Conservation (phyloP, 768 basidiomycete genomes). For the Mycena sanguinolenta region DNA sequence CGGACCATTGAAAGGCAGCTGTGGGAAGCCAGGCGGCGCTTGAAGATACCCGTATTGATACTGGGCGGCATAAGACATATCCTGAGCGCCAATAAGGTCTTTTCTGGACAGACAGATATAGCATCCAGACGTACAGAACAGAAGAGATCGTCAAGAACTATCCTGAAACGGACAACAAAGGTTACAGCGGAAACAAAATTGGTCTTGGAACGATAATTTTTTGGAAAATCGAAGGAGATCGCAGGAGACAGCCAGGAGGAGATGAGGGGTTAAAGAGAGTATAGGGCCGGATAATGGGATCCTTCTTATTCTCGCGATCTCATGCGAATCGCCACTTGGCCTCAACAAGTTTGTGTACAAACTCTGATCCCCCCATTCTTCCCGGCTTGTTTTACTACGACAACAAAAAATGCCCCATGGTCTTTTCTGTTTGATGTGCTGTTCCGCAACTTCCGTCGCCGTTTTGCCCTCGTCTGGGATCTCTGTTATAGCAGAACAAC, state of each 20-base stretch:
- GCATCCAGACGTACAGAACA: constrained; percentile 23
- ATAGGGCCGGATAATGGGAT: constrained; percentile 12
- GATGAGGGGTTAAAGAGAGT: constrained; percentile 8
- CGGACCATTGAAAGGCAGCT: constrained; percentile 34
- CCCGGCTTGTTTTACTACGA: neutral
- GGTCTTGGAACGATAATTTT: neutral
- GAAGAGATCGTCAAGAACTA: constrained; percentile 29
- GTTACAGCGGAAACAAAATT: constrained; percentile 31
- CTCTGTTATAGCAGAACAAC: constrained; percentile 4
- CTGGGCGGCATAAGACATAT: constrained; percentile 28
- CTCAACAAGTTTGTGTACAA: constrained; percentile 24
- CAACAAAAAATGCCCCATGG: neutral
- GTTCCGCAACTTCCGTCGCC: neutral
- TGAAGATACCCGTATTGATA: constrained; percentile 30
- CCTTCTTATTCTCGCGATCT: constrained; percentile 33
- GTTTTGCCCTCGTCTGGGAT: neutral
- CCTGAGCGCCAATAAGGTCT: constrained; percentile 22
- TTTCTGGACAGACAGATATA: constrained; percentile 1
- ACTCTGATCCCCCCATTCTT: neutral
- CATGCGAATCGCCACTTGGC: constrained; percentile 33
- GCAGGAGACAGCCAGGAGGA: neutral
- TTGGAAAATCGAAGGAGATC: constrained; percentile 19
- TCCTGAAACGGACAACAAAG: constrained; percentile 24
- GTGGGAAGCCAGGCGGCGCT: constrained; percentile 32
- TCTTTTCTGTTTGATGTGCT: neutral